A percentile compares a stretch with the other conserved stretches of the same genome.
Evolutionary conservation across 2,329 filamentous ascomycete species (phyloP).

Genomic region (Paracoccidioides brasiliensis): DNA sequence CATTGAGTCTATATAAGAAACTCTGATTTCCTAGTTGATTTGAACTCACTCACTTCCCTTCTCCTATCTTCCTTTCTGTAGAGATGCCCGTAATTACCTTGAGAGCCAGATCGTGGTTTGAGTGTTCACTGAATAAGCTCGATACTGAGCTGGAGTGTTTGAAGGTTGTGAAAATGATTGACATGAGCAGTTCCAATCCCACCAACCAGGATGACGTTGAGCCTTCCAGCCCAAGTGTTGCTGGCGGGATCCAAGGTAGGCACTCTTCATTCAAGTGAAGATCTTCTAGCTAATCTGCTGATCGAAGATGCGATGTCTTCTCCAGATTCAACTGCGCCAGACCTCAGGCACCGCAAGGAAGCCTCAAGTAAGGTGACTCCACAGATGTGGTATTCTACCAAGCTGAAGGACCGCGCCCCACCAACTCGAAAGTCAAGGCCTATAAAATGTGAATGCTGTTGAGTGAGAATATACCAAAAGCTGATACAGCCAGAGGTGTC

Average conservation of each 20-base stretch:
- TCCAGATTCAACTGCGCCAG: background rate
- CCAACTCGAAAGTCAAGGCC: too few relatives aligned
- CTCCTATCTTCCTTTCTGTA: background rate
- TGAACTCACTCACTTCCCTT: background rate
- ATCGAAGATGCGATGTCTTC: conserved; percentile 1
- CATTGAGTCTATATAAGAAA: background rate
- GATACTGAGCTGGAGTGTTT: background rate
- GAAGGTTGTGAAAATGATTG: background rate
- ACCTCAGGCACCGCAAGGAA: background rate
- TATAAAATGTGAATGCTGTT: too few relatives aligned
- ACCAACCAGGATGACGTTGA: background rate
- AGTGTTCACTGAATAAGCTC: background rate
- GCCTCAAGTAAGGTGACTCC: background rate
- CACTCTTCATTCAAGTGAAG: background rate
- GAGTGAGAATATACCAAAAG: too few relatives aligned
- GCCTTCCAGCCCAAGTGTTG: background rate
- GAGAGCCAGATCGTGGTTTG: background rate
- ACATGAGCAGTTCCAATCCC: background rate
- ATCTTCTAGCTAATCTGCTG: background rate
- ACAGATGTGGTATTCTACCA: too few relatives aligned
- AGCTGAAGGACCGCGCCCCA: too few relatives aligned
- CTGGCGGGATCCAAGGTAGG: background rate
- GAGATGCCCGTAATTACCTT: background rate
- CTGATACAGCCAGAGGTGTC: too few relatives aligned
- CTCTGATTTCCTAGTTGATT: too few relatives aligned